phyloP scores from a whole-genome alignment of 768 basidiomycete species.

The Suillus weaverae region DNA sequence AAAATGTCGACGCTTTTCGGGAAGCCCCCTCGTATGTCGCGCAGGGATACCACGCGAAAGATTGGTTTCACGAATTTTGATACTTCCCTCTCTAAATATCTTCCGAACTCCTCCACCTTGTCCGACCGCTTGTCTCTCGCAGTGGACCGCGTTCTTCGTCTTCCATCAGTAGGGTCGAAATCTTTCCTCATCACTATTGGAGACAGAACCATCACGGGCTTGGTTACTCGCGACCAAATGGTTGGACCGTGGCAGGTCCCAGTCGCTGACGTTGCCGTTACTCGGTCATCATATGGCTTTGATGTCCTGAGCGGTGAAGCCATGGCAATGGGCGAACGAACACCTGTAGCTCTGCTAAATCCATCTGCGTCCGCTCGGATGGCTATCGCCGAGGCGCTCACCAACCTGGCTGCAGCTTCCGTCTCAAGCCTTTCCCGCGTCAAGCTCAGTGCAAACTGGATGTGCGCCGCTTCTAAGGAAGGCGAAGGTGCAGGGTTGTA shows the following conservation, averaged over 20 bases:
- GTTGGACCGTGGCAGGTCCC: constrained; percentile 99
- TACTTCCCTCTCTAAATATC: constrained; percentile 62
- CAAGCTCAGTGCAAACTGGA: constrained; percentile 99
- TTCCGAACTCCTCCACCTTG: constrained; percentile 45
- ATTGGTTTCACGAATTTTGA: constrained; percentile 61
- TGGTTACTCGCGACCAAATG: constrained; percentile 97
- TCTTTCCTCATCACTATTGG: constrained; percentile 99
- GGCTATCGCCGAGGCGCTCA: constrained; percentile 93
- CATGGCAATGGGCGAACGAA: constrained; percentile 98
- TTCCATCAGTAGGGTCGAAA: constrained; percentile 93
- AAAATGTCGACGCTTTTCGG: constrained; percentile 97
- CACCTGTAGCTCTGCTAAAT: constrained; percentile 84
- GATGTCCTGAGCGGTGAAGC: constrained; percentile 84
- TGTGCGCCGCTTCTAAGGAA: constrained; percentile 89
- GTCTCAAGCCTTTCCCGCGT: constrained; percentile 68
- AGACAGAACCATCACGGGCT: constrained; percentile 90
- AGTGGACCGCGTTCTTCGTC: constrained; percentile 77
- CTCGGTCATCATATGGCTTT: constrained; percentile 93
- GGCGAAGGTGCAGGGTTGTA: constrained; percentile 91
- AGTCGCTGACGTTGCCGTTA: constrained; percentile 95
- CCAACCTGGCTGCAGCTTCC: constrained; percentile 84
- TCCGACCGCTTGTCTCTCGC: constrained; percentile 60
- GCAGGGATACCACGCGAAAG: constrained; percentile 56
- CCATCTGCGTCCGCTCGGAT: constrained; percentile 93
- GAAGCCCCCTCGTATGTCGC: constrained; percentile 90